Conservation (phyloP, 1,139 yeast species). For the Kodamaea sp. region DNA sequence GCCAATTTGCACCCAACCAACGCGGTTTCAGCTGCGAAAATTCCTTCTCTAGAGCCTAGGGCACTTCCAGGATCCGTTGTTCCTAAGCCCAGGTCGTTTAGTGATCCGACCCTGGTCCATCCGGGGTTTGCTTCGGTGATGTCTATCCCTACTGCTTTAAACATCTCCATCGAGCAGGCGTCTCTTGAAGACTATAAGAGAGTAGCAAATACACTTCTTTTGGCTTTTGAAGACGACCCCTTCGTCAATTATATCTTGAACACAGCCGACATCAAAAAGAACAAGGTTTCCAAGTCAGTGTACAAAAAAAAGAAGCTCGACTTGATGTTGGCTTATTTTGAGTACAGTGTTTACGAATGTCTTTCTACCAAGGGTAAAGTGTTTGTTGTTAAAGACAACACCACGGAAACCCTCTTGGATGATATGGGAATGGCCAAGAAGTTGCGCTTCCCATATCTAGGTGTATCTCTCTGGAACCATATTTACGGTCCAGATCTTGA, state of each 20-base stretch:
- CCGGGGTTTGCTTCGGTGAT: slow-evolving; percentile 8
- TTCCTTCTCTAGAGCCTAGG: too few relatives aligned
- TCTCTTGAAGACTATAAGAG: slow-evolving; percentile 37
- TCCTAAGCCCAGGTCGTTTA: slow-evolving; percentile 6
- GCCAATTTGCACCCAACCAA: slow-evolving; percentile 3
- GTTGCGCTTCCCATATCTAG: slow-evolving; percentile 30
- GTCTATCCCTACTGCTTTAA: slow-evolving; percentile 24
- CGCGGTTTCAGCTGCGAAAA: slow-evolving; percentile 1
- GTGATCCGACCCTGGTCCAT: slow-evolving; percentile 7
- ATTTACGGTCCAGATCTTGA: slow-evolving; percentile 25
- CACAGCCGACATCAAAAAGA: slow-evolving; percentile 26
- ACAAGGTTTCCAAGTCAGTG: slow-evolving; percentile 16
- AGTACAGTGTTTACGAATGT: slow-evolving; percentile 38
- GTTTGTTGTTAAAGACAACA: slow-evolving; percentile 34
- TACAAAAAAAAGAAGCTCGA: slow-evolving; percentile 33
- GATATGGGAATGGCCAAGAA: slow-evolving; percentile 21
- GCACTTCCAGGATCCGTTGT: slow-evolving; percentile 1
- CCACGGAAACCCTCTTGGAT: slow-evolving; percentile 30
- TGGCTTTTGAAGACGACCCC: slow-evolving; percentile 45
- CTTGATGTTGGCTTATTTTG: slow-evolving; percentile 40
- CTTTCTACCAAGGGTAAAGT: slow-evolving; percentile 35
- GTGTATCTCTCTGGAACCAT: slow-evolving; percentile 42
- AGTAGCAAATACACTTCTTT: slow-evolving; percentile 39
- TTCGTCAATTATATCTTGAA: slow-evolving; percentile 42
- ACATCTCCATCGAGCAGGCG: slow-evolving; percentile 33